Conservation (phyloP, 2,329 filamentous ascomycete genomes). For the Trichoderma sp. region DNA sequence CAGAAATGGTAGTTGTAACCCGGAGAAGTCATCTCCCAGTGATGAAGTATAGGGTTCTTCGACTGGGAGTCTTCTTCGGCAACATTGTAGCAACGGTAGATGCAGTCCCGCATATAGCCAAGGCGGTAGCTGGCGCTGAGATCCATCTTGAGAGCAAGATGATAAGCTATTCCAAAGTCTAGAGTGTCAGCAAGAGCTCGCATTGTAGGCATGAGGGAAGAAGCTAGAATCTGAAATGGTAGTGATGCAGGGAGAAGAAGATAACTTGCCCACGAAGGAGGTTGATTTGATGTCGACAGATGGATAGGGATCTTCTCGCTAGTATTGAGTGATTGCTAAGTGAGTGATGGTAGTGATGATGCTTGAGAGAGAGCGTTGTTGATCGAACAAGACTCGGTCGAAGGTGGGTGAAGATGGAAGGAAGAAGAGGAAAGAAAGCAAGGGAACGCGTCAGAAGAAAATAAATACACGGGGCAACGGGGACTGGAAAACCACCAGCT, state of each 20-base stretch:
- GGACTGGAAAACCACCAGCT: neutral
- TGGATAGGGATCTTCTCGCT: neutral
- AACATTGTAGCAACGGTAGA: neutral
- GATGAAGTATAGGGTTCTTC: slow-evolving; percentile 21
- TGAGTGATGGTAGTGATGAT: neutral
- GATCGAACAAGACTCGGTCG: neutral
- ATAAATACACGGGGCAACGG: neutral
- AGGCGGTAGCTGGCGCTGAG: neutral
- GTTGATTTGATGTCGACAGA: neutral
- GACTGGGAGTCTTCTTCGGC: neutral
- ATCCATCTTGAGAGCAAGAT: neutral
- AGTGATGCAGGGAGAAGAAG: neutral
- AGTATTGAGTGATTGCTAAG: neutral
- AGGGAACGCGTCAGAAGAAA: neutral
- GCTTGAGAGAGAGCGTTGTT: neutral
- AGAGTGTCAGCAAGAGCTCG: neutral
- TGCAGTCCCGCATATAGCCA: neutral
- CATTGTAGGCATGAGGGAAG: neutral
- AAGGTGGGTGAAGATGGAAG: neutral
- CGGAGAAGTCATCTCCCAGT: slow-evolving; percentile 21
- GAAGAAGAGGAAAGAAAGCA: neutral
- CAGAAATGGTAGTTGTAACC: slow-evolving; percentile 34
- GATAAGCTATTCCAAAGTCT: neutral
- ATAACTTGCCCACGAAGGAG: neutral
- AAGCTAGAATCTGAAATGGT: neutral